Base-by-base conservation (phyloP, 2,329 filamentous ascomycete species). In the Ophiostoma sp. region DNA sequence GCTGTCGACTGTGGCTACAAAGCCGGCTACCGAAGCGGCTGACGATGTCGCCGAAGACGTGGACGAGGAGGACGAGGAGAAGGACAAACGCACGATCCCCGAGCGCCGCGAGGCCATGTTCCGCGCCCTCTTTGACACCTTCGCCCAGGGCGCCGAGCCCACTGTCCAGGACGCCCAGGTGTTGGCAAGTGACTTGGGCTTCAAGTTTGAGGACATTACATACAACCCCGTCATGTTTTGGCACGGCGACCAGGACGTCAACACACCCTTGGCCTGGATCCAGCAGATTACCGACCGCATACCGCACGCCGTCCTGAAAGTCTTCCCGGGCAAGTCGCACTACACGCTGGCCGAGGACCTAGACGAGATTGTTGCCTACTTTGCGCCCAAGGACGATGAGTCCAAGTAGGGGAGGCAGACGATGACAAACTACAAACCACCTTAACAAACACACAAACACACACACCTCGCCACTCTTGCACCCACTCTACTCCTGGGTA, bases 251-350 rank as follows among this genome's bases (percentile, higher is more conserved):
- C 74, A 78, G 22, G 81, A 82, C 39, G 70, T 31, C 12, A 80
- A 82, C 52, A 78, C 79, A 1, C 81, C 81, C 1, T 77, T 82
- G 11, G 73, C 72, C 25, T 79, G 80, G 77, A 78, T 82, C 4
- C 78, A 81, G n/a, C 82, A 81, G 69, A 79, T 84, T 78, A 80
- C 81, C 0, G 77, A 81, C 33, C 76, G 77, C 15, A 66, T 85
- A 39, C 81, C 80, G 2, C 77, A 83, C 45, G 77, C 77, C 4
- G 75, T 74, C 2, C 74, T 84, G 11, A 75, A 76, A 1, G 82
- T 83, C 74, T 82, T 79, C 52, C 77, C 78, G 17, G 78, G 78
- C 1, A 80, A 82, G 8, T 80, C 77, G 3, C 81, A 83, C 73
- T 69, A 57, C 50, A 48, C n/a, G 15, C 28, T 76, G 45, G 22